phyloP scores from a whole-genome alignment of 2,329 filamentous ascomycete genomes.

The Akanthomyces uredinophilus region DNA sequence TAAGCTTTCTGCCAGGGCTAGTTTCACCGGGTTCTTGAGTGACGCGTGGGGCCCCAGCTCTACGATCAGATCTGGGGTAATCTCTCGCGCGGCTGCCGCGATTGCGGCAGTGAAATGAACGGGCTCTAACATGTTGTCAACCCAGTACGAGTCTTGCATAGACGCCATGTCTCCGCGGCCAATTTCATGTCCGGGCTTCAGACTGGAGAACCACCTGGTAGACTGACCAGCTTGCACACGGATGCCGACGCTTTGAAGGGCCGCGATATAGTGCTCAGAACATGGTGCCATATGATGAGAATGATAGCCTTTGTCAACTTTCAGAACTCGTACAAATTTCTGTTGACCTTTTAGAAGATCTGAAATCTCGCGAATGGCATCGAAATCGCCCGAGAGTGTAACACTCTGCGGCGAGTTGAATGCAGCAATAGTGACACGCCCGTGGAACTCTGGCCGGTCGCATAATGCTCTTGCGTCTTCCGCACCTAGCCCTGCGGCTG shows the following conservation, averaged over 20 bases:
- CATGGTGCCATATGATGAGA: neutral
- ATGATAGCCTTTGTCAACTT: slow-evolving; percentile 18
- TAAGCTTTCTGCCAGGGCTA: no score
- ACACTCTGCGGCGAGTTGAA: slow-evolving; percentile 19
- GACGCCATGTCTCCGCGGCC: neutral
- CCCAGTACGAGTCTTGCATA: neutral
- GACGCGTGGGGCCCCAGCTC: neutral
- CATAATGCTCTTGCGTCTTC: slow-evolving; percentile 15
- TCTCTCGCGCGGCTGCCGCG: neutral
- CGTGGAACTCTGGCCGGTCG: slow-evolving; percentile 11
- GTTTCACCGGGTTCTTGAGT: neutral
- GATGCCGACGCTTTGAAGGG: neutral
- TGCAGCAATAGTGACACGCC: slow-evolving; percentile 18
- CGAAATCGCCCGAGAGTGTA: slow-evolving; percentile 18
- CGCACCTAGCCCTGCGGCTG: slow-evolving; percentile 17
- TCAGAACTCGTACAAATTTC: slow-evolving; percentile 17
- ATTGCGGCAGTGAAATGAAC: neutral
- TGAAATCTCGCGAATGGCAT: slow-evolving; percentile 5
- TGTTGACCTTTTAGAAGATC: neutral
- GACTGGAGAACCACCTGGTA: neutral
- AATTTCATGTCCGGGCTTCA: neutral
- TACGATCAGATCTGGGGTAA: neutral
- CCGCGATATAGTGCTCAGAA: neutral
- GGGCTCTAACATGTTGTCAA: neutral
- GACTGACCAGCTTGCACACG: neutral